Evolutionary conservation across 805 yeast species (phyloP).

Genomic region (Jamesozyma piceae): DNA sequence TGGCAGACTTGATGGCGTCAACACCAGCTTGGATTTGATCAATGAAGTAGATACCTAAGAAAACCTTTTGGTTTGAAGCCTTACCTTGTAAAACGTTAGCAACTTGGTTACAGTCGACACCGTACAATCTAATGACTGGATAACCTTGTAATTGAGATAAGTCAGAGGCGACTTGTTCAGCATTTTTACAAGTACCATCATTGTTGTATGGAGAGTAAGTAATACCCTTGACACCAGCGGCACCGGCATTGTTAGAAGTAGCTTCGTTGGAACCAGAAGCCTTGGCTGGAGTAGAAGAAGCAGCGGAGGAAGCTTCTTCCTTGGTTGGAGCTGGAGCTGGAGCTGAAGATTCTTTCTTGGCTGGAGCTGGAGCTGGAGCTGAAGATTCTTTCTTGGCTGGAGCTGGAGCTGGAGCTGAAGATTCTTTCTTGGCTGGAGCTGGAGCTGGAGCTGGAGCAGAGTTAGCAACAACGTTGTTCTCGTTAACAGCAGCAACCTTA

Average conservation of each 20-base stretch:
- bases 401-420: conserved; percentile 9
- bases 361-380: conserved; percentile 24
- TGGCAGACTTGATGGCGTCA: conserved; percentile 48
- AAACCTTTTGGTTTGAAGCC: conserved; percentile 53
- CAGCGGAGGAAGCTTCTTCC: conserved; percentile 28
- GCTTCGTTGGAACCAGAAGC: conserved; percentile 29
- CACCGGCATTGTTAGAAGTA: conserved; percentile 26
- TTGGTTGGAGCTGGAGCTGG: conserved; percentile 17
- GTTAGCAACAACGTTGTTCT: conserved; percentile 12
- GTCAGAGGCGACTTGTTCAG: conserved; percentile 50
- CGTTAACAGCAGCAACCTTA: conserved; percentile 14
- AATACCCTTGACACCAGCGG: conserved; percentile 56
- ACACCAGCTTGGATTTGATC: conserved; percentile 47
- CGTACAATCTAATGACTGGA: conserved; percentile 66
- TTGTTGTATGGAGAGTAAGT: conserved; percentile 74
- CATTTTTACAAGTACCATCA: conserved; percentile 60
- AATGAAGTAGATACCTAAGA: conserved; percentile 64
- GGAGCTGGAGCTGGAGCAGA: conserved; percentile 18
- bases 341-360: conserved; percentile 13
- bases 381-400: conserved; percentile 28
- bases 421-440: conserved; percentile 24
- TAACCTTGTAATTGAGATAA: conserved; percentile 43
- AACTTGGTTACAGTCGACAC: conserved; percentile 81
- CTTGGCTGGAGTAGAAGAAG: conserved; percentile 30
- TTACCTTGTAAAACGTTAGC: conserved; percentile 61